Evolutionary conservation across 176 grass and related monocot genomes (phyloP).

Genomic region (Aegilops sharonensis): DNA sequence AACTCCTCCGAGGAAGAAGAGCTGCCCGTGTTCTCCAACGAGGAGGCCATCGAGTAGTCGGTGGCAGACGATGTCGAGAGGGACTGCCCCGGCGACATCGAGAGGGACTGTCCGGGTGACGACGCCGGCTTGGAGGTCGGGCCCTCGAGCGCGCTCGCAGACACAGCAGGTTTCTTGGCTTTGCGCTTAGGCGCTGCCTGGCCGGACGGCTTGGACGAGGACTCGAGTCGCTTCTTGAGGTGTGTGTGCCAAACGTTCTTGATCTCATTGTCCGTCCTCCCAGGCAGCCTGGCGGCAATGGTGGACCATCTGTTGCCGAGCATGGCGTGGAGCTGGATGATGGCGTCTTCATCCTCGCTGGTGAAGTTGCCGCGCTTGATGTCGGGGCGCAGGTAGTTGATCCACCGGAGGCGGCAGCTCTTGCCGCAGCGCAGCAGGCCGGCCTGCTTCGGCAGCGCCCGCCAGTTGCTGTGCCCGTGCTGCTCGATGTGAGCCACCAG

Average conservation of each 20-base stretch:
- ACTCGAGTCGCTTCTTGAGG: conserved; percentile 54
- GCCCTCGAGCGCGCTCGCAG: background rate
- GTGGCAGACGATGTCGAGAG: conserved; percentile 22
- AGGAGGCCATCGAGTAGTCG: conserved; percentile 21
- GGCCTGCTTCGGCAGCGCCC: conserved; percentile 72
- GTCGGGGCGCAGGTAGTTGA: conserved; percentile 80
- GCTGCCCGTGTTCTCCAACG: conserved; percentile 42
- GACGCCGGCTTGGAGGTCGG: background rate
- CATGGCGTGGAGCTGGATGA: conserved; percentile 65
- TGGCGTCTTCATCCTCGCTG: conserved; percentile 65
- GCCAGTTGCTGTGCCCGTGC: conserved; percentile 81
- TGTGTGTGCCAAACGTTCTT: background rate
- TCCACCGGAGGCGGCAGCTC: conserved; percentile 87
- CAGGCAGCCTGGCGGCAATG: no score
- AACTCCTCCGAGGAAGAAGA: conserved; percentile 26
- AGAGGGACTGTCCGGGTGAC: conserved; percentile 4
- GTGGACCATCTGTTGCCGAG: no score
- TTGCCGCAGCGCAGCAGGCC: conserved; percentile 77
- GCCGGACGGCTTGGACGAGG: background rate
- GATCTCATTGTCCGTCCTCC: no score
- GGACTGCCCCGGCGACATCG: conserved; percentile 14
- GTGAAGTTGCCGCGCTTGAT: conserved; percentile 82
- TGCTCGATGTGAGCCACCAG: conserved; percentile 61
- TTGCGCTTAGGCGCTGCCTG: conserved; percentile 21
- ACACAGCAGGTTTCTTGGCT: background rate